Percentiles rank a stretch among this genome's conserved stretches.
Conservation (phyloP, 768 basidiomycete species). For the Boletus tomentosulus region DNA sequence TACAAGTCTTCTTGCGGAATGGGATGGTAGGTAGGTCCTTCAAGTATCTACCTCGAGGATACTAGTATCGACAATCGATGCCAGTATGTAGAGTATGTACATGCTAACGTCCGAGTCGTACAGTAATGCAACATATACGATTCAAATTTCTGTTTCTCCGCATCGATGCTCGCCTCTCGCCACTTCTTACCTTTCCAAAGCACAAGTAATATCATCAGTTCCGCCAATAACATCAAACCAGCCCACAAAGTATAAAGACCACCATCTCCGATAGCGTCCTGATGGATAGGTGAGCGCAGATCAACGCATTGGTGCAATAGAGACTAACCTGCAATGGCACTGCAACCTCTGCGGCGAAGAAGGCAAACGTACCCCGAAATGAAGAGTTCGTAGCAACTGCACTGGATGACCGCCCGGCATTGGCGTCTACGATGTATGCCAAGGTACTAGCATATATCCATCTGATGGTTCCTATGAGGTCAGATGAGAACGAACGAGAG, state of each 20-base stretch:
- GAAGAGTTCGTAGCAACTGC: slow-evolving; percentile 75
- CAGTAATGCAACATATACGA: not conserved
- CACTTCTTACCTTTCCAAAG: slow-evolving; percentile 57
- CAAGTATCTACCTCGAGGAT: too few species aligned
- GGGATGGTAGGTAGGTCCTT: too few species aligned
- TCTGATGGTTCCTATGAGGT: slow-evolving; percentile 24
- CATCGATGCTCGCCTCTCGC: slow-evolving; percentile 48
- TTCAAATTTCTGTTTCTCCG: slow-evolving; percentile 30
- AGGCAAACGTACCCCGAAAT: slow-evolving; percentile 66
- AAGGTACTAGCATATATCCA: slow-evolving; percentile 68
- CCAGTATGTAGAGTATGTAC: not conserved
- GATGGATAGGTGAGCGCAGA: not conserved
- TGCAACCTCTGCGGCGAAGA: slow-evolving; percentile 68
- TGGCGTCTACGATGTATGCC: slow-evolving; percentile 87
- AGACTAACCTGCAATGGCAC: slow-evolving; percentile 58
- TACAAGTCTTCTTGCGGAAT: too few species aligned
- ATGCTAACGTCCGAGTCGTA: too few species aligned
- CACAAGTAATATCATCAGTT: slow-evolving; percentile 55
- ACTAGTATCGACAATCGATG: not conserved
- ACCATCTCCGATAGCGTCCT: slow-evolving; percentile 77
- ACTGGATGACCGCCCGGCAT: slow-evolving; percentile 72
- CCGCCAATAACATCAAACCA: slow-evolving; percentile 50
- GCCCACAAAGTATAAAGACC: slow-evolving; percentile 72
- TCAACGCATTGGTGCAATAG: not conserved
- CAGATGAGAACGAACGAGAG: not conserved